Base-by-base conservation (phyloP, 2,329 filamentous ascomycete species). In the Colletotrichum falcatum region DNA sequence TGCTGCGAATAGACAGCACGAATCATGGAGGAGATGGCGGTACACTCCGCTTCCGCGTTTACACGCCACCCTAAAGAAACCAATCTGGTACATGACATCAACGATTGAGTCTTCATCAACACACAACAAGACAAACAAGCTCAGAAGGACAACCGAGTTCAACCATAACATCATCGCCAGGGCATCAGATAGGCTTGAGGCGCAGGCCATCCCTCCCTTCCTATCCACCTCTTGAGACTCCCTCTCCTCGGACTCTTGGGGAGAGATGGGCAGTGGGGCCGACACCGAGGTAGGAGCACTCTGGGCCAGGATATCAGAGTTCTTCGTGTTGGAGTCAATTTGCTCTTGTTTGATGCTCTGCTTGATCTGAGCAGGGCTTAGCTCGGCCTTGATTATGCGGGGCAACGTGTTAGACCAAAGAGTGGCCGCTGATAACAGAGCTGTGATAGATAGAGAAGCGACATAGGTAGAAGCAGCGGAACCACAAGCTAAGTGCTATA, bases 311-410 rank as follows among this genome's bases (percentile, higher is more conserved):
- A n/a, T 7, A 20, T 26, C 8, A 16, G 26, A 12, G 12, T 30
- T 23, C n/a, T n/a, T n/a, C 51, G n/a, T 20, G 20, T 14, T 11
- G 26, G 30, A 14, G 5, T 28, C 16, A 3, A 6, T 8, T 20
- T 44, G 37, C 11, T 64, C 60, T 37, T 64, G 44, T 26, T 64
- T 59, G 30, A 61, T 30, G 6, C n/a, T n/a, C 7, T 56, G 53
- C 11, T 55, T 37, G n/a, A 49, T 20, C 33, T 23, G 8, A 3
- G 18, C 33, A 12, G 33, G 26, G 16, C 14, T 5, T 5, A 33
- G 53, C 23, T 59, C 53, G n/a, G 42, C 1, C 23, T 65, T 65
- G 62, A 59, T 28, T n/a, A 5, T 23, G 58, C n/a, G 9, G 18
- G 49, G 18, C 20, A 35, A 35, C 14, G 37, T 53, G 37, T 20